A percentile compares a stretch with the other conserved stretches of the same genome.
Conservation (phyloP, 768 basidiomycete species). For the Lactarius indigo region DNA sequence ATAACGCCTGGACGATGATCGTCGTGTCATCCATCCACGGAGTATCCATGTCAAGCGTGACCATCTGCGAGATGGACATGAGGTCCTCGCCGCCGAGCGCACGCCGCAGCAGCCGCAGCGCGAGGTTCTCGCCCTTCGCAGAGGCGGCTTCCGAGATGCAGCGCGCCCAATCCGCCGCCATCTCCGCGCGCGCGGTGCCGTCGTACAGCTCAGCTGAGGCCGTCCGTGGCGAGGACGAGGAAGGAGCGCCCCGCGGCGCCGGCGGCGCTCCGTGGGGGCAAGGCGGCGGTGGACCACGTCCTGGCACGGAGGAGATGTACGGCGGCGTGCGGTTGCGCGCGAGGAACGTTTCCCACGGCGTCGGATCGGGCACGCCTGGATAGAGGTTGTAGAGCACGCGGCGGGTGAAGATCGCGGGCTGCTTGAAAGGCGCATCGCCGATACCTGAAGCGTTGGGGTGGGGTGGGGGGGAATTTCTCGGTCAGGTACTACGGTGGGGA, state of each 20-base stretch:
- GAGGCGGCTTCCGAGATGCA: slow-evolving; percentile 29
- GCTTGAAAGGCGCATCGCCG: slow-evolving; percentile 38
- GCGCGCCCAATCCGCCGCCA: slow-evolving; percentile 38
- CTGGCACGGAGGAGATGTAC: slow-evolving; percentile 41
- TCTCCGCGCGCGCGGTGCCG: slow-evolving; percentile 30
- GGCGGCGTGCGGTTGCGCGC: slow-evolving; percentile 44
- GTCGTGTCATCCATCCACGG: slow-evolving; percentile 53
- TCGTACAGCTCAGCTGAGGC: slow-evolving; percentile 43
- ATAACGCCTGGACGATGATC: slow-evolving; percentile 40
- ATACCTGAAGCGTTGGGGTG: slow-evolving; percentile 29
- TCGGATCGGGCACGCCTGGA: slow-evolving; percentile 33
- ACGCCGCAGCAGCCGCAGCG: slow-evolving; percentile 40
- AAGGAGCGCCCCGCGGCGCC: slow-evolving; percentile 25
- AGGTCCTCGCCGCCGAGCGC: slow-evolving; percentile 43
- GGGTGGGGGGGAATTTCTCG: background rate
- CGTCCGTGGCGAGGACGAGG: slow-evolving; percentile 46
- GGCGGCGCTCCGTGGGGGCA: slow-evolving; percentile 17
- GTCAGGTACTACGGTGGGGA: background rate
- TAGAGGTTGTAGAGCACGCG: slow-evolving; percentile 36
- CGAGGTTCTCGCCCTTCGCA: slow-evolving; percentile 32
- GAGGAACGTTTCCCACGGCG: slow-evolving; percentile 30
- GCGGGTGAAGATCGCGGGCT: slow-evolving; percentile 34
- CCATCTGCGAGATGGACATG: slow-evolving; percentile 38
- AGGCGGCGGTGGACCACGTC: slow-evolving; percentile 39
- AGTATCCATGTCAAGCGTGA: slow-evolving; percentile 48